These are phyloP conservation scores for Tricholoma flavovirens DNA, from an alignment of 768 basidiomycete genomes.

Conservation along the genomic window DNA sequence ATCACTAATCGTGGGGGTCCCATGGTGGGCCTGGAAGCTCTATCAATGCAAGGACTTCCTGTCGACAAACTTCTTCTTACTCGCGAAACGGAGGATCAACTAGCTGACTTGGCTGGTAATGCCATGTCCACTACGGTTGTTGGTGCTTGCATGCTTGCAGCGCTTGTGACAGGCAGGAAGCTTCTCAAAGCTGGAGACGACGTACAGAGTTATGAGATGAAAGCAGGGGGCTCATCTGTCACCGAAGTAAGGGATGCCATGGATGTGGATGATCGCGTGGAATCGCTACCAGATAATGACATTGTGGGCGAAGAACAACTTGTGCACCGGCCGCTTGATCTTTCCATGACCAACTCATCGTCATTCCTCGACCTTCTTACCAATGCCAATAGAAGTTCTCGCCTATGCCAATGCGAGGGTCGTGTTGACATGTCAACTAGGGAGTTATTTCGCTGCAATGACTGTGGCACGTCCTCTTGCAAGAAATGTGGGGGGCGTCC, in stretches of 20 bases:
- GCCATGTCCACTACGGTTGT: constrained; percentile 98
- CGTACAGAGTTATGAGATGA: constrained; percentile 61
- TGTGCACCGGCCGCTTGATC: constrained; percentile 55
- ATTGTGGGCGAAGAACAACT: constrained; percentile 73
- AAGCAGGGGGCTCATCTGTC: constrained; percentile 34
- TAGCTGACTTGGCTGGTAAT: constrained; percentile 92
- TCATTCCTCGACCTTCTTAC: constrained; percentile 52
- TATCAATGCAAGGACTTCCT: constrained; percentile 92
- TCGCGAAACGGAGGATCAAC: constrained; percentile 87
- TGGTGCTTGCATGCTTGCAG: constrained; percentile 81
- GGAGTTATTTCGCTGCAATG: constrained; percentile 59
- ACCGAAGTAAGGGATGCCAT: constrained; percentile 34
- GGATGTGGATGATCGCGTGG: constrained; percentile 37
- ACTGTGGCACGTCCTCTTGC: constrained; percentile 79
- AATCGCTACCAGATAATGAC: constrained; percentile 32
- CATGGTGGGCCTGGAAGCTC: constrained; percentile 88
- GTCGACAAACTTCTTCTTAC: constrained; percentile 89
- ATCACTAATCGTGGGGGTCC: constrained; percentile 95
- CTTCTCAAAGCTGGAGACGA: constrained; percentile 66
- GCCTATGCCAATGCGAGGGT: constrained; percentile 91
- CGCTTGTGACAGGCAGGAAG: constrained; percentile 61
- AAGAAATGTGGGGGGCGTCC: constrained; percentile 86
- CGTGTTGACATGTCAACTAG: constrained; percentile 69
- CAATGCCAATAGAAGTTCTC: constrained; percentile 62
- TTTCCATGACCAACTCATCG: constrained; percentile 46